Evolutionary conservation across 805 yeast species (phyloP), one percentile per base, ranked within the genome.

Genomic region (Helenozyma rhizophorensis): DNA sequence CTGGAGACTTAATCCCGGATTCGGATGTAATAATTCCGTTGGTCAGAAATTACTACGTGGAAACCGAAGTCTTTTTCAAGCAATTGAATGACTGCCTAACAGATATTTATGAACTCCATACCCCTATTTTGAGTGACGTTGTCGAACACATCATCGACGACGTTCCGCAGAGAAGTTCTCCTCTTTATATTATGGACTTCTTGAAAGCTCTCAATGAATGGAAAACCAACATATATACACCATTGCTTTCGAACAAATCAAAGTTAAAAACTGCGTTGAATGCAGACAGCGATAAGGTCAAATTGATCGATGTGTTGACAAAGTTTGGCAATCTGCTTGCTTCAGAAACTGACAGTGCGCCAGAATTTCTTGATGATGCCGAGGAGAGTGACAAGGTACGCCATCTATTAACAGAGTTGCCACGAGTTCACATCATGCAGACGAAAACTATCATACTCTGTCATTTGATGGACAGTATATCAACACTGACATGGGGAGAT

Each of bases 271-370:
- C 17, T 23, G 16, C 22, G 30, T 6, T 19, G 22, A 27, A 34
- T 16, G 33, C 28, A 30, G 54, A 58, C 11, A 58, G 54, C 21
- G 67, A 65, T 28, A 55, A 56, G 24, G 34, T 51, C 9, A 53
- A 55, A 26, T 50, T 65, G 12, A 34, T 65, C 3, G 70, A 63
- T 23, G 65, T 65, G 1, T 50, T 65, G n/a, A 53, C 56, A 13
- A 47, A 46, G 3, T 62, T 60, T 32, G 62, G 61, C 3, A 50
- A 43, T 25, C 43, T 37, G 14, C 30, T 38, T 14, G 5, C 19
- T 6, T 17, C 19, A 5, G 8, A 17, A 8, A 8, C 7, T 17
- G 34, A 28, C 3, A 35, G 25, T 8, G 16, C 17, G 4, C 23
- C 23, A 2, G 29, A 30, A 3, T 25, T 40, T 7, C 43, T 45